A percentile compares a stretch with the other conserved stretches of the same genome.
These are phyloP conservation scores for Lolium rigidum DNA, from an alignment of 176 grass and related monocot species.

Conservation along the genomic window DNA sequence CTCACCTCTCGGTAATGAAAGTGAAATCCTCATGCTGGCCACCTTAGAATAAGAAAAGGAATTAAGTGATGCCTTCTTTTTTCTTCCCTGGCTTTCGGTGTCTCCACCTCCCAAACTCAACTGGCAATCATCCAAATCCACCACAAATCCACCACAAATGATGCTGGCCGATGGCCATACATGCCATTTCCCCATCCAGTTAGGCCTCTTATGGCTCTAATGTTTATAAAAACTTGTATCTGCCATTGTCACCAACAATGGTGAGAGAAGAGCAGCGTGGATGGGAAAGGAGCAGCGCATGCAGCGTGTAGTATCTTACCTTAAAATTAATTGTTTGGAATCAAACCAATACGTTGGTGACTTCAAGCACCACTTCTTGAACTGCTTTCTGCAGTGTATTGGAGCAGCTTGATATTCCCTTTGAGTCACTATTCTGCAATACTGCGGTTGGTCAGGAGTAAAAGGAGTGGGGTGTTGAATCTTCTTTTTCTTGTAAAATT, in stretches of 20 bases:
- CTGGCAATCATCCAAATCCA: background rate
- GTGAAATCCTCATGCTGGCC: background rate
- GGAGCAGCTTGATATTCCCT: background rate
- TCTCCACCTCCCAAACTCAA: background rate
- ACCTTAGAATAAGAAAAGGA: background rate
- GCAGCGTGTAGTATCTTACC: background rate
- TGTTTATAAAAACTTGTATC: background rate
- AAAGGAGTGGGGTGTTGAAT: background rate
- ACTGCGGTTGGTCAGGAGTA: background rate
- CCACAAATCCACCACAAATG: too few species aligned
- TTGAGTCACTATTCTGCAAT: constrained; percentile 6
- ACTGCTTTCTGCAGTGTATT: background rate
- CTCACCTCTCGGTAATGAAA: background rate
- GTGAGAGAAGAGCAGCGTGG: background rate
- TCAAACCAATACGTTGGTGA: background rate
- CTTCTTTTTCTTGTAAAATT: constrained; percentile 24
- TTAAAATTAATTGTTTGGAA: background rate
- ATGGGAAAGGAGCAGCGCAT: background rate
- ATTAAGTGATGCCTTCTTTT: background rate
- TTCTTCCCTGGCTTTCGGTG: background rate
- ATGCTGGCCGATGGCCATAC: background rate
- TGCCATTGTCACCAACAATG: background rate
- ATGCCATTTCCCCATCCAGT: background rate
- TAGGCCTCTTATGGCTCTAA: background rate
- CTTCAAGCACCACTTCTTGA: background rate